A percentile compares a stretch with the other conserved stretches of the same genome.
Conservation (phyloP, 345 rosid genomes). For the Eutrema yunnanense region DNA sequence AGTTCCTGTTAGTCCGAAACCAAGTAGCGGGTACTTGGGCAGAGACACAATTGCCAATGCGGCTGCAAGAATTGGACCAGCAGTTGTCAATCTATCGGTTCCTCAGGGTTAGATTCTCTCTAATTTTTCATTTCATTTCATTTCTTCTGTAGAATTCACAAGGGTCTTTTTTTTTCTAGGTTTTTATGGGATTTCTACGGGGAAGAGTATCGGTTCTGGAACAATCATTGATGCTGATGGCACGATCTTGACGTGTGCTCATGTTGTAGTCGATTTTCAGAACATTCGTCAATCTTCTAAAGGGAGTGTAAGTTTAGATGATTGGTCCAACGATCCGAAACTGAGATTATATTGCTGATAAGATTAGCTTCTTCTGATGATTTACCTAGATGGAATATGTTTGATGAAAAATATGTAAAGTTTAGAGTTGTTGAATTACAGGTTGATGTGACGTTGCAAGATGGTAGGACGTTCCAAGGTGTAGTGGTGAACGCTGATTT, state of each 20-base stretch:
- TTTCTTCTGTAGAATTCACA: not conserved
- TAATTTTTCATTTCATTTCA: not conserved
- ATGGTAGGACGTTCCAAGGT: slow-evolving; percentile 85
- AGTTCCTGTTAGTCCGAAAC: slow-evolving; percentile 30
- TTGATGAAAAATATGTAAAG: not conserved
- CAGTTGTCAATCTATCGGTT: slow-evolving; percentile 81
- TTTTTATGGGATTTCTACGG: slow-evolving; percentile 44
- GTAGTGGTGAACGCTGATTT: slow-evolving; percentile 71
- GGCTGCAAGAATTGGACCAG: slow-evolving; percentile 76
- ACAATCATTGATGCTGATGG: slow-evolving; percentile 80
- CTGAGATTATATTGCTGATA: not conserved
- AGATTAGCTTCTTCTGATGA: not conserved
- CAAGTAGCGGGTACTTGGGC: slow-evolving; percentile 50
- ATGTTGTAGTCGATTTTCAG: slow-evolving; percentile 65
- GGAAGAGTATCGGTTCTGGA: slow-evolving; percentile 72
- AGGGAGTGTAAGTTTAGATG: slow-evolving; percentile 49
- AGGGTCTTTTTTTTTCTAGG: slow-evolving; percentile 24
- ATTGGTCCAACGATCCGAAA: not conserved
- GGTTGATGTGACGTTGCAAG: slow-evolving; percentile 95
- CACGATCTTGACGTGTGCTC: slow-evolving; percentile 91
- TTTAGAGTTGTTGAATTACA: slow-evolving; percentile 25
- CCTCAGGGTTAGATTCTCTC: slow-evolving; percentile 45
- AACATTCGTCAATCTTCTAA: slow-evolving; percentile 41
- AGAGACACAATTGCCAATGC: slow-evolving; percentile 81
- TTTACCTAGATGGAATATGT: not conserved